Evolutionary conservation across 441 rosid genomes (phyloP), one percentile per base, ranked within the genome.

Genomic region (Adansonia rubrostipa): DNA sequence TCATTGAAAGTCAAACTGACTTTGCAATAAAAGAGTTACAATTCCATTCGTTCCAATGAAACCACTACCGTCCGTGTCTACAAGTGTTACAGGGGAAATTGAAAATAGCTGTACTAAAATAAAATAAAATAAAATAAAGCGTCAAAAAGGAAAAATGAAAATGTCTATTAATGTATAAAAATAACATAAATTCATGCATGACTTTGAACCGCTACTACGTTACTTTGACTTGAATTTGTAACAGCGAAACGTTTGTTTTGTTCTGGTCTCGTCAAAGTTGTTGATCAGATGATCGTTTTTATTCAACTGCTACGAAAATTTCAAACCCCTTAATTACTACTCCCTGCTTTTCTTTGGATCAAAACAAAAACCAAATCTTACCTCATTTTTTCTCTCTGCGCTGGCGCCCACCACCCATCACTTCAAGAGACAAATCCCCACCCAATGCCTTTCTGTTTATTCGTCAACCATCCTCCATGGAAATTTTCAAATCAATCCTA

Each of bases 401-500:
- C 4, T 40, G 82, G 88, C 81, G 0, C 83, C 90, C 88, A 76
- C 76, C 76, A 20, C 67, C 77, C 80, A 82, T 9, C 61, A 9
- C 17, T 56, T 56, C 17, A 36, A 36, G 42, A 36, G 42, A 36
- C 42, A 36, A 36, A 36, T 2, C 42, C 42, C 42, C 42, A 3
- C 42, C 42, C 28, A 24, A 24, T 24, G 28, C 28, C 28, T 28
- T 28, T 28, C 33, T 28, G 33, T 28, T 28, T 28, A 28, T 17
- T 56, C 2, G 17, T 56, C 61, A 56, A 56, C 63, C 14, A 13
- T 50, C 54, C 13, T 5, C 80, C 87, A n/a, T 79, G 36, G 89
- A 88, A 85, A 82, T 9, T 11, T 85, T 91, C 91, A 90, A 92
- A 86, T 85, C 48, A 74, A 86, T 86, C 78, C 64, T 63, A 76